Evolutionary conservation across 129 eudicot species (phyloP), one percentile per base, ranked within the genome.

Genomic region (Artemisia argyi): DNA sequence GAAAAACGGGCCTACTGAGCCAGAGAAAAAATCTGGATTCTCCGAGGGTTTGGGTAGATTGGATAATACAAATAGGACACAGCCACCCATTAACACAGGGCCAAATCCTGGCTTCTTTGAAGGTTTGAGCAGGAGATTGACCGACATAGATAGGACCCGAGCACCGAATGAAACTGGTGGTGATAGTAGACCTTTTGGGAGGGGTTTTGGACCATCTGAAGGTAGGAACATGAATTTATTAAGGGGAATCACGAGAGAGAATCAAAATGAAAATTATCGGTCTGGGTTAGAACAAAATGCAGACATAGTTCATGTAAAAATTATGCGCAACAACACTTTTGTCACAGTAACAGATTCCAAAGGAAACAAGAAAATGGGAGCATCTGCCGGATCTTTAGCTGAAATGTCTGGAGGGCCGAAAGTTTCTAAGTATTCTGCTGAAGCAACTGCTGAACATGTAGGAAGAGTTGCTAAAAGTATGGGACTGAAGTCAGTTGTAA

Each of bases 391-490:
- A 50, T 49, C 61, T 48, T 49, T 90, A 57, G 69, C 88, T 3
- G 85, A 81, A 67, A 79, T 76, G 83, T 86, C 79, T 84, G 96
- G 88, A 16, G 96, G 87, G 11, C 81, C 80, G 64, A 85, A 74
- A 42, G 79, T 76, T 55, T 66, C 88, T 2, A 81, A 86, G 7
- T 90, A 85, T 61, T 75, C 97, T 19, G 97, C 85, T 62, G 99
- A 94, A 26, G 88, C 97, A 42, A 75, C 89, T 69, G 97, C 99
- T n/a, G 99, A 94, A 81, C 85, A 94, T 55, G 76, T 88, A 7
- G 97, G 97, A 5, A 87, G 90, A 7, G 59, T 78, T 17, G 88
- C 85, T 4, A 88, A 80, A 69, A 78, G 73, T 14, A 81, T 83
- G 81, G 93, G 91, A 32, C 59, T 81, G 67, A 86, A 79, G 52